These are phyloP conservation scores for Hymenoscyphus fructigenus DNA, from an alignment of 2,329 filamentous ascomycete genomes.

Conservation along the genomic window DNA sequence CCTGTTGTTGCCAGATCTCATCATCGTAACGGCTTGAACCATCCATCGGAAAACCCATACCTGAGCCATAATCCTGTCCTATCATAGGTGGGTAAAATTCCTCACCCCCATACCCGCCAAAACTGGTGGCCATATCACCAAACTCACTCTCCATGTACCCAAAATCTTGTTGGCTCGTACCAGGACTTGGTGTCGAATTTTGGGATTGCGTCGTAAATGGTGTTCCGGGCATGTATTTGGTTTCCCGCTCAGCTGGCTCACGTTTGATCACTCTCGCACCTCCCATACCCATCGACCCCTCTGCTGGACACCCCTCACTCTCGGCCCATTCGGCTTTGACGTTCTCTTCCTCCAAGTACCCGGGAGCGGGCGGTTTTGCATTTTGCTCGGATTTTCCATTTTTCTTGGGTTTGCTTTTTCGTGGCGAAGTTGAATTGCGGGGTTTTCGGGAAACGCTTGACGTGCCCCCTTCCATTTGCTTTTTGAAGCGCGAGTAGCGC, in stretches of 20 bases:
- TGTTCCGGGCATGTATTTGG: not conserved
- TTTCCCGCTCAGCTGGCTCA: constrained; percentile 8
- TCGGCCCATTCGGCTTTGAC: constrained; percentile 6
- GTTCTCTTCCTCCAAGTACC: constrained; percentile 1
- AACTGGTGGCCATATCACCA: constrained; percentile 5
- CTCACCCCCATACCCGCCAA: constrained; percentile 5
- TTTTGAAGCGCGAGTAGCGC: constrained; percentile 54
- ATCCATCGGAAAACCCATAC: constrained; percentile 9
- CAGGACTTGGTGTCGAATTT: constrained; percentile 13
- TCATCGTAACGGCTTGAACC: constrained; percentile 7
- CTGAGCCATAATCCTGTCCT: not conserved
- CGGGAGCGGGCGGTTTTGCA: not conserved
- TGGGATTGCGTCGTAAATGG: constrained; percentile 10
- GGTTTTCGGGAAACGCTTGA: constrained; percentile 24
- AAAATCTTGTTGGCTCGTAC: constrained; percentile 3
- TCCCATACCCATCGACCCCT: not conserved
- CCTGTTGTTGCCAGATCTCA: not conserved
- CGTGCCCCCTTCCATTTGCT: constrained; percentile 48
- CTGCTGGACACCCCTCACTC: not conserved
- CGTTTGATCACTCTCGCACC: constrained; percentile 3
- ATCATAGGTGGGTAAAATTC: not conserved
- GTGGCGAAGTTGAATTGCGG: constrained; percentile 27
- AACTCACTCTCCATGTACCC: not conserved
- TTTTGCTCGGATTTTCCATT: not conserved
- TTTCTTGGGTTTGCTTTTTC: constrained; percentile 13